Evolutionary conservation across 2,329 filamentous ascomycete genomes (phyloP).

Genomic region (Teratosphaeria destructans): DNA sequence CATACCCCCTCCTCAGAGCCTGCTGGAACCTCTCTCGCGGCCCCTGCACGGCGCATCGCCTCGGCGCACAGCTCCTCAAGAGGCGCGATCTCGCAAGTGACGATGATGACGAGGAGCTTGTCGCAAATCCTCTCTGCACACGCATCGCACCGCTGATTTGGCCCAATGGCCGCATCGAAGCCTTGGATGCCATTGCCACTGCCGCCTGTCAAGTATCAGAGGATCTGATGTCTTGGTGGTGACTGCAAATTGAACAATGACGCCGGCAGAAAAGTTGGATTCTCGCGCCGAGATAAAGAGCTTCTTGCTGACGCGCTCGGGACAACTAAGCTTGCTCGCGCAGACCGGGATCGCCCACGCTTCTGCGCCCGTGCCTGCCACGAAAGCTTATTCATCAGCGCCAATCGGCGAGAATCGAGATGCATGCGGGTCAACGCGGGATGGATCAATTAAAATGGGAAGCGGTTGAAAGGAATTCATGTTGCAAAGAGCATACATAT

Average conservation of each 20-base stretch:
- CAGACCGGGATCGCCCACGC: neutral
- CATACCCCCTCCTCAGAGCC: slow-evolving; percentile 22
- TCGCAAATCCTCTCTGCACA: slow-evolving; percentile 11
- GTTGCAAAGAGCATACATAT: neutral
- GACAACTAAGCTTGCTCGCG: neutral
- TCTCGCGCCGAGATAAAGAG: slow-evolving; percentile 1
- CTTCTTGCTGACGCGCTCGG: neutral
- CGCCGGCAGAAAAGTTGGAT: slow-evolving; percentile 1
- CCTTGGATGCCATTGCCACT: slow-evolving; percentile 17
- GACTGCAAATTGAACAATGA: slow-evolving; percentile 3
- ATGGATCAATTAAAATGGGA: neutral
- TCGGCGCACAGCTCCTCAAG: slow-evolving; percentile 6
- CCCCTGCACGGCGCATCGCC: slow-evolving; percentile 3
- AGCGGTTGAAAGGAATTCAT: neutral
- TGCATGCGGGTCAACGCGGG: neutral
- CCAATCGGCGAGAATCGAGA: neutral
- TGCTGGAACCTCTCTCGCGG: slow-evolving; percentile 6
- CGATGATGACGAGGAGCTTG: neutral
- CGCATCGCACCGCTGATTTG: slow-evolving; percentile 15
- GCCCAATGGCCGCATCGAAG: slow-evolving; percentile 15
- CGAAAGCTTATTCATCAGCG: neutral
- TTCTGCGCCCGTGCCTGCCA: neutral
- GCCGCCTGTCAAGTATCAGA: slow-evolving; percentile 1
- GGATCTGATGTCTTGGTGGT: neutral
- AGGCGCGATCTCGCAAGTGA: slow-evolving; percentile 1